Conservation (phyloP, 345 rosid genomes). For the Ceriops tagal region DNA sequence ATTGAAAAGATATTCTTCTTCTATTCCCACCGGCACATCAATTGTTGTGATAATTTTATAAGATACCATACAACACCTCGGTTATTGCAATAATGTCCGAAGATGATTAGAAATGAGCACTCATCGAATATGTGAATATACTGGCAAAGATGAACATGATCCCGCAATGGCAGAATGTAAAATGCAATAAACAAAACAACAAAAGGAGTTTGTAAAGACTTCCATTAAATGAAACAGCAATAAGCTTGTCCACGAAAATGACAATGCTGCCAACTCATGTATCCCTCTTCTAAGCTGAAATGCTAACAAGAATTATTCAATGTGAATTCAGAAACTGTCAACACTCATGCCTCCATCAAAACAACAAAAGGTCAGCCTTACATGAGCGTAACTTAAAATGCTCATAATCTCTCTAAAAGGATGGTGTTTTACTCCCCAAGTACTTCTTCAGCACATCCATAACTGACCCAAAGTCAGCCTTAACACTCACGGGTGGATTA, state of each 20-base stretch:
- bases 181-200: background rate
- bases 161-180: background rate
- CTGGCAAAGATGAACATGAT: background rate
- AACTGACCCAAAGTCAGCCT: slow-evolving; percentile 31
- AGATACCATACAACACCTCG: too few species aligned
- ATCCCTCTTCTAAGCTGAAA: slow-evolving; percentile 2
- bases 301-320: background rate
- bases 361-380: background rate
- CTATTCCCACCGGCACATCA: too few species aligned
- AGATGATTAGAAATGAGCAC: too few species aligned
- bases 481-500: slow-evolving; percentile 26
- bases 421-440: slow-evolving; percentile 16
- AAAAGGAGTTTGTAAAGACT: background rate
- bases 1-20: too few species aligned
- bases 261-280: background rate
- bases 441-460: slow-evolving; percentile 30
- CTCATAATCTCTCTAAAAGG: slow-evolving; percentile 1
- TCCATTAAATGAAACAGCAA: background rate
- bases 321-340: background rate
- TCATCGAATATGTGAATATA: background rate
- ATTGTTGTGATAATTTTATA: too few species aligned
- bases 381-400: background rate
- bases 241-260: background rate
- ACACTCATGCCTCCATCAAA: background rate
- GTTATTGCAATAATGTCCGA: too few species aligned